Evolutionary conservation across 129 eudicot species (phyloP), one percentile per base, ranked within the genome.

Genomic region (Scalesia atractyloides): DNA sequence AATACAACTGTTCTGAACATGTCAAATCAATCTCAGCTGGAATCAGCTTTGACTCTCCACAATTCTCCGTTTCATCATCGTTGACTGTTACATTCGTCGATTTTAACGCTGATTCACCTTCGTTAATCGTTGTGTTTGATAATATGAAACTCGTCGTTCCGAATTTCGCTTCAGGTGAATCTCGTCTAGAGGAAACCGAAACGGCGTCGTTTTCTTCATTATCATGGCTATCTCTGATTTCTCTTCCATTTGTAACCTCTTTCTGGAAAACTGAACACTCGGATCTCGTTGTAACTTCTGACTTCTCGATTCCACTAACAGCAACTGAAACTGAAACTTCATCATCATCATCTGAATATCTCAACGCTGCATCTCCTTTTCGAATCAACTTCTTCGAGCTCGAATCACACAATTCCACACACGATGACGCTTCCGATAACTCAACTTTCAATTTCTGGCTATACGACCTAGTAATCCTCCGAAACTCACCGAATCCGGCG

Each of bases 1-100:
- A 46, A 4, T 88, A 82, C 4, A 92, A 70, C 53, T 78, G 68
- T 81, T 93, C 98, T 11, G 92, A 82, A 67, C 98, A 93, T 8
- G 90, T 81, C 52, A 93, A 73, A 73, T 93, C 92, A 51, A 84
- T 44, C 3, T 80, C 87, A 33, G 65, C 59, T 12, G 79, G 50
- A 77, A 59, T 72, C 57, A 69, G 77, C 69, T 80, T 74, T 8
- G 81, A 74, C 78, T 85, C 82, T 61, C 67, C 81, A 66, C 66
- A 76, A 74, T 74, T 62, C 72, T 84, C 83, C 56, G 75, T 52
- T 68, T 77, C 62, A 57, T 9, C 72, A 37, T 54, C 70, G 43
- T 66, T 64, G 69, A 66, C 18, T 15, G 82, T 53, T 62, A 50
- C 17, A 3, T 66, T 49, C 7, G 79, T 46, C 44, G 48, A 66